phyloP scores from a whole-genome alignment of 805 yeast genomes.

The Kazachstania viticola region DNA sequence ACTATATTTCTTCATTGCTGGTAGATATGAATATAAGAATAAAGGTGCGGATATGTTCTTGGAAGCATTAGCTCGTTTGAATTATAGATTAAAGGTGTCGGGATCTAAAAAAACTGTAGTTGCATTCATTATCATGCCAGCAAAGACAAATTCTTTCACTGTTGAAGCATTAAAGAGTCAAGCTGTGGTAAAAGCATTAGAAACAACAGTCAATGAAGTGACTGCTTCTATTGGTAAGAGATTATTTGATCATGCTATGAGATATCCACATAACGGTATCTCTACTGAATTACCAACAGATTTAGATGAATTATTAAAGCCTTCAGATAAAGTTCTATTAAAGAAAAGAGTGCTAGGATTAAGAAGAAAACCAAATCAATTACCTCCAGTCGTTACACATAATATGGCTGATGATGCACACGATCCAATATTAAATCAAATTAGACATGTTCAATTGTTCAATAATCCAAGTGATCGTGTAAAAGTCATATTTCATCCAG shows the following conservation, averaged over 20 bases:
- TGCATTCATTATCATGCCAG: constrained; percentile 97
- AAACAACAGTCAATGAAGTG: constrained; percentile 78
- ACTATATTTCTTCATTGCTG: constrained; percentile 89
- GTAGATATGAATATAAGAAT: constrained; percentile 91
- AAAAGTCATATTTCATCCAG: constrained; percentile 95
- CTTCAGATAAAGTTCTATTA: constrained; percentile 77
- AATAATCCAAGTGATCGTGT: constrained; percentile 85
- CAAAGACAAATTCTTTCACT: constrained; percentile 84
- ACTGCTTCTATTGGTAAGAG: constrained; percentile 79
- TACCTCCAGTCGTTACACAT: constrained; percentile 95
- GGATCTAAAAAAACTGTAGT: constrained; percentile 88
- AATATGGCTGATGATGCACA: constrained; percentile 87
- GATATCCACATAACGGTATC: constrained; percentile 37
- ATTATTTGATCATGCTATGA: constrained; percentile 80
- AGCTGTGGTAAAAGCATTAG: constrained; percentile 87
- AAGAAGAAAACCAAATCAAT: constrained; percentile 54
- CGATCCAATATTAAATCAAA: constrained; percentile 86
- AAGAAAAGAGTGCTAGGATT: constrained; percentile 90
- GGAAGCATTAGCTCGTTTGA: constrained; percentile 84
- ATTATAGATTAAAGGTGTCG: constrained; percentile 69
- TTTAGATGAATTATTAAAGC: constrained; percentile 71
- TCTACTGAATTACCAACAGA: constrained; percentile 60
- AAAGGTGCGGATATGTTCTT: constrained; percentile 94
- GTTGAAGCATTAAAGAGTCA: constrained; percentile 94
- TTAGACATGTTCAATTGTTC: constrained; percentile 83